phyloP scores from a whole-genome alignment of 495 filamentous ascomycete species.

The Penicillium canescens region DNA sequence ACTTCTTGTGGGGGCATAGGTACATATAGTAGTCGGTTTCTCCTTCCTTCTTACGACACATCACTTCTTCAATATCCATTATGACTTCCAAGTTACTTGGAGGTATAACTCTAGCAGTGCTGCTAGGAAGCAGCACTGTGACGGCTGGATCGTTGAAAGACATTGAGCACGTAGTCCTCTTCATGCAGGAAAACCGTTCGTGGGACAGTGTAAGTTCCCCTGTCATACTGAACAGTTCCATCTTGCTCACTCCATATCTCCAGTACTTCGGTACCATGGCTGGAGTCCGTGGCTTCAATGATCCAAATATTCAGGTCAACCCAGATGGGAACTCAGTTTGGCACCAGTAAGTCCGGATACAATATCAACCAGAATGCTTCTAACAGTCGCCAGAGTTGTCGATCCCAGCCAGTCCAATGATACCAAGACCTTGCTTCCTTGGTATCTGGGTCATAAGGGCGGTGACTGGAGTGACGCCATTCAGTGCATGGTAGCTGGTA shows the following conservation, averaged over 20 bases:
- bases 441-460: constrained; percentile 53
- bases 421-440: constrained; percentile 47
- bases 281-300: constrained; percentile 56
- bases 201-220: constrained; percentile 33
- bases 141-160: constrained; percentile 45
- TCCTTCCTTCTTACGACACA: background rate
- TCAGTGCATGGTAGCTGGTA: constrained; percentile 55
- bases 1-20: background rate
- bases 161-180: constrained; percentile 59
- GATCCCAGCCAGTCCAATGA: constrained; percentile 20
- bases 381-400: constrained; percentile 12
- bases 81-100: constrained; percentile 15
- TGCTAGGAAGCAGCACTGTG: constrained; percentile 23
- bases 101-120: constrained; percentile 17
- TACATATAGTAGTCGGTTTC: background rate
- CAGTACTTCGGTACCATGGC: constrained; percentile 58
- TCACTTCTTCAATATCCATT: background rate
- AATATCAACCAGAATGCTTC: background rate
- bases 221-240: background rate
- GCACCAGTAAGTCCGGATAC: constrained; percentile 42
- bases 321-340: constrained; percentile 42
- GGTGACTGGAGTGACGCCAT: constrained; percentile 48
- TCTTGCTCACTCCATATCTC: background rate
- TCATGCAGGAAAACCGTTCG: constrained; percentile 57
- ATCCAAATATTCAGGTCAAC: constrained; percentile 58